phyloP scores from a whole-genome alignment of 1,284 basidiomycete species.

The Schizophyllum amplum region DNA sequence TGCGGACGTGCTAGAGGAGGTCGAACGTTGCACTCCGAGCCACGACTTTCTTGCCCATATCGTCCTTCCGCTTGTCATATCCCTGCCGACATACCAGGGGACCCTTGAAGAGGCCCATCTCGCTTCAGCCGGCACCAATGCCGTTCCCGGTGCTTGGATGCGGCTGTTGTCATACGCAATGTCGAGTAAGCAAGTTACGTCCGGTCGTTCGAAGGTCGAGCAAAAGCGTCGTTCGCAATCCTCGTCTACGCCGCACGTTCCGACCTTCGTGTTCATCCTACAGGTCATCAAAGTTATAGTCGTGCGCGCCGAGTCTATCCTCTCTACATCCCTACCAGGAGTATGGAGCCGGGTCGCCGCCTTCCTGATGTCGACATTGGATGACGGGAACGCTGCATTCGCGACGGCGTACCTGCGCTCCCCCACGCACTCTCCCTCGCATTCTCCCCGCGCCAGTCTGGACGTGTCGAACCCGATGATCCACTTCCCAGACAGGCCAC shows the following conservation, averaged over 20 bases:
- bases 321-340: constrained; percentile 43
- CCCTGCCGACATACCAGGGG: constrained; percentile 38
- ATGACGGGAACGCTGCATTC: constrained; percentile 52
- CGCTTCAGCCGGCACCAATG: not conserved
- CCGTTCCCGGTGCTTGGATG: constrained; percentile 42
- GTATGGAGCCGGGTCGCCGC: constrained; percentile 54
- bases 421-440: constrained; percentile 35
- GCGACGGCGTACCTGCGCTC: constrained; percentile 34
- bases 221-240: constrained; percentile 22
- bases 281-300: constrained; percentile 67
- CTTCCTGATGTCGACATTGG: constrained; percentile 41
- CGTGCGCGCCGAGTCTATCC: constrained; percentile 52
- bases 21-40: constrained; percentile 49
- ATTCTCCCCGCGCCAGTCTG: constrained; percentile 30
- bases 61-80: constrained; percentile 54
- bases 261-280: constrained; percentile 45
- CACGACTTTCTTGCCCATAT: constrained; percentile 52
- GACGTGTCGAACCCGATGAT: constrained; percentile 24
- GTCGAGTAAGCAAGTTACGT: constrained; percentile 22
- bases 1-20: constrained; percentile 45
- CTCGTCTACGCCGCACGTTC: constrained; percentile 28
- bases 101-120: constrained; percentile 22
- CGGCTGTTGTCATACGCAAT: constrained; percentile 57
- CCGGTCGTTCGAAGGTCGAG: not conserved
- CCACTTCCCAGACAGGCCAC: constrained; percentile 16